These are phyloP conservation scores for Tylopilus vinaceipallidus DNA, from an alignment of 768 basidiomycete genomes.

Conservation along the genomic window DNA sequence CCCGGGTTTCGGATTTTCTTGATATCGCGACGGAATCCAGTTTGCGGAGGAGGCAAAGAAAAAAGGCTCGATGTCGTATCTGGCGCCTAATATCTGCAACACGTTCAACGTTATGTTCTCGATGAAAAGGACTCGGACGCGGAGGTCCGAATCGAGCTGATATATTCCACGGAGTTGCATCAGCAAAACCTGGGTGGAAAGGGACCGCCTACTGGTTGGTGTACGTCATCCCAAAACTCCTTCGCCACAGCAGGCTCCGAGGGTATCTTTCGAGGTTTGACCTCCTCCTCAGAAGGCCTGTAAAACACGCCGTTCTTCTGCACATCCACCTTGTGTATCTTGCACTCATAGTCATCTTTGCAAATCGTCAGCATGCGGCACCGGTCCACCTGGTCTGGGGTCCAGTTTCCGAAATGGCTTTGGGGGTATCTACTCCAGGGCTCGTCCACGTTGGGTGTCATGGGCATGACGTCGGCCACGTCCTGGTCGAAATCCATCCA, in stretches of 20 bases:
- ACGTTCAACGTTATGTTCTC: slow-evolving; percentile 34
- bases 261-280: slow-evolving; percentile 13
- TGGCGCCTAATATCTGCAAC: slow-evolving; percentile 37
- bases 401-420: slow-evolving; percentile 57
- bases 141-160: slow-evolving; percentile 24
- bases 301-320: slow-evolving; percentile 14
- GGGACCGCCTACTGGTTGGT: slow-evolving; percentile 20
- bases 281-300: slow-evolving; percentile 1
- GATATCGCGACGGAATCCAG: slow-evolving; percentile 43
- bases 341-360: slow-evolving; percentile 8
- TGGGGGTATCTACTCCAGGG: slow-evolving; percentile 46
- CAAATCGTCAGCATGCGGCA: slow-evolving; percentile 34
- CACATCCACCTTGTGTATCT: slow-evolving; percentile 25
- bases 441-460: background rate
- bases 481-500: slow-evolving; percentile 37
- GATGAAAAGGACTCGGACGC: slow-evolving; percentile 37
- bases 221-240: slow-evolving; percentile 31
- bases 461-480: slow-evolving; percentile 8
- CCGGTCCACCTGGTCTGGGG: slow-evolving; percentile 37
- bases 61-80: slow-evolving; percentile 43
- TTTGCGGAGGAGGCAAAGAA: slow-evolving; percentile 44
- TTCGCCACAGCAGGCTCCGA: slow-evolving; percentile 8
- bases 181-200: background rate
- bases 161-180: background rate
- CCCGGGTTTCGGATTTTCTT: slow-evolving; percentile 29